Conservation (phyloP, 2,329 filamentous ascomycete species). For the Trichoderma asperellum region DNA sequence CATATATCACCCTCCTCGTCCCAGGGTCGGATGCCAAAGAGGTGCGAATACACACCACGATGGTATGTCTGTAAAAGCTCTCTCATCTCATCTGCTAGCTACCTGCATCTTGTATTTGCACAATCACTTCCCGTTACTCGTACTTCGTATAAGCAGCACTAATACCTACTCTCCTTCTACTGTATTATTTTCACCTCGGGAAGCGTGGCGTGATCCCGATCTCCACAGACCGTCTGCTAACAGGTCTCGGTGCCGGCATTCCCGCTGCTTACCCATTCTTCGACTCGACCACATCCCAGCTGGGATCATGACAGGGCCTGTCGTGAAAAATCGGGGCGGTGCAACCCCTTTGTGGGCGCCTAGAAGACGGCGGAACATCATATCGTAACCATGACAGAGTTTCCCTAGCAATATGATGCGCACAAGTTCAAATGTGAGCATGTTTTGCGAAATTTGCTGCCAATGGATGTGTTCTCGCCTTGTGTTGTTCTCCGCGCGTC, state of each 20-base stretch:
- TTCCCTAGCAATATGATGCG: not conserved
- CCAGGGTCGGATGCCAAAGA: not conserved
- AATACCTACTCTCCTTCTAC: not conserved
- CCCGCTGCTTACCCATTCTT: conserved; percentile 20
- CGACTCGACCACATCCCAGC: not conserved
- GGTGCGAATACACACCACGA: not conserved
- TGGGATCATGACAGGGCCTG: conserved; percentile 11
- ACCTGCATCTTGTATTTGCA: not conserved
- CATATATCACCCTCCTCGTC: conserved; percentile 20
- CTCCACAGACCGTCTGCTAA: conserved; percentile 18
- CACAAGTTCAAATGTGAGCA: not conserved
- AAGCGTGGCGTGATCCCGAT: conserved; percentile 28
- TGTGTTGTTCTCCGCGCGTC: conserved; percentile 12
- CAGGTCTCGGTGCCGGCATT: conserved; percentile 19
- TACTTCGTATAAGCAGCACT: not conserved
- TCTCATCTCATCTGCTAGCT: not conserved
- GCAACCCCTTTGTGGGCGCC: conserved; percentile 21
- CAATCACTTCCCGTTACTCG: not conserved
- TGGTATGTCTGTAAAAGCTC: not conserved
- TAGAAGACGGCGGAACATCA: not conserved
- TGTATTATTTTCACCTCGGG: not conserved
- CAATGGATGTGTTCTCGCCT: not conserved
- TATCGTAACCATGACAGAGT: conserved; percentile 5
- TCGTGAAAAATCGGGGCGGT: conserved; percentile 26
- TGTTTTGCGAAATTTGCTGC: not conserved